Evolutionary conservation across 768 basidiomycete genomes (phyloP).

Genomic region (Rhodotorula toruloides): DNA sequence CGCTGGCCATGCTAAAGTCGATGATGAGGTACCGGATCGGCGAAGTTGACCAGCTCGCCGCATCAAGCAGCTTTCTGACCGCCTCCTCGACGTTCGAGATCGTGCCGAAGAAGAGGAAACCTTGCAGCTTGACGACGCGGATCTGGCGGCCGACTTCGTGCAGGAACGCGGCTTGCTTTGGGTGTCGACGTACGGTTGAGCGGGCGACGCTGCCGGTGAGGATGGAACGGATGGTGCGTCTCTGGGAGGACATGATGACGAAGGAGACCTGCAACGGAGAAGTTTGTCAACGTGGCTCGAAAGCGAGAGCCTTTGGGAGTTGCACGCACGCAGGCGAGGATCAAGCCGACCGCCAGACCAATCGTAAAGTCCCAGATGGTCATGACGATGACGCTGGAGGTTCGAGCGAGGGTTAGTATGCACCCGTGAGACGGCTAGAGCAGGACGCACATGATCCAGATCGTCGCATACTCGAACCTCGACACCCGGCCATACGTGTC

Average conservation of each 20-base stretch:
- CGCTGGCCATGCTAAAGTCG: constrained; percentile 68
- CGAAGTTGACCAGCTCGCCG: constrained; percentile 62
- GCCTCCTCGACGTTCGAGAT: constrained; percentile 83
- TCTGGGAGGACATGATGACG: constrained; percentile 87
- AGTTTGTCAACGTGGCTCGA: no score
- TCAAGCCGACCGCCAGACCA: constrained; percentile 84
- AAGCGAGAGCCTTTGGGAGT: constrained; percentile 40
- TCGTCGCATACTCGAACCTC: constrained; percentile 55
- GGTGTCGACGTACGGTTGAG: constrained; percentile 79
- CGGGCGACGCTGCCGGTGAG: constrained; percentile 71
- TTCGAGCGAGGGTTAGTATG: no score
- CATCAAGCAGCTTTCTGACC: constrained; percentile 68
- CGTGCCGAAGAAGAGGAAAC: constrained; percentile 88
- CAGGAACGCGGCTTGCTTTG: constrained; percentile 77
- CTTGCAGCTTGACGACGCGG: constrained; percentile 79
- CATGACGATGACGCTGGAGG: constrained; percentile 75
- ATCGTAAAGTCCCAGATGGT: constrained; percentile 88
- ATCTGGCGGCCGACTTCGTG: constrained; percentile 76
- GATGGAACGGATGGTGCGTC: constrained; percentile 73
- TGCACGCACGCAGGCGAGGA: constrained; percentile 65
- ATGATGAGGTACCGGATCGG: constrained; percentile 86
- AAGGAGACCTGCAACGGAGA: constrained; percentile 64
- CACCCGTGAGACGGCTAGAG: no score
- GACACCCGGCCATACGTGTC: constrained; percentile 85
- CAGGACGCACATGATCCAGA: constrained; percentile 50